Percentiles rank a stretch among this genome's conserved stretches.
These are phyloP conservation scores for Chrysosporium queenslandicum DNA, from an alignment of 2,329 filamentous ascomycete genomes.

Conservation along the genomic window DNA sequence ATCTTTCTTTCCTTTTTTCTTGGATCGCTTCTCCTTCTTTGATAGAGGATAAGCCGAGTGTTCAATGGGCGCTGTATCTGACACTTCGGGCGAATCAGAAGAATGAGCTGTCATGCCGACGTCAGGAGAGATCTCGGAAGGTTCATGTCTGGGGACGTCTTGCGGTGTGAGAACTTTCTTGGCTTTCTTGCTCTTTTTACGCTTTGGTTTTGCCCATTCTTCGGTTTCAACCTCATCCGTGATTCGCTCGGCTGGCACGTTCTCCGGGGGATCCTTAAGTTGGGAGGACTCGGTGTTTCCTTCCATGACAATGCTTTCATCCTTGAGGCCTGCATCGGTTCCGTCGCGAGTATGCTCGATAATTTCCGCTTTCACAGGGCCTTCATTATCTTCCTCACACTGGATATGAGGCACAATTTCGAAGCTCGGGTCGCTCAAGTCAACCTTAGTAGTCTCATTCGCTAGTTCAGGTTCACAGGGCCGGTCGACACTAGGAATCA, in stretches of 20 bases:
- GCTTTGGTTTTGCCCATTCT: slow-evolving; percentile 3
- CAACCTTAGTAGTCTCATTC: too few relatives aligned
- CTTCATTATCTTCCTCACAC: neutral
- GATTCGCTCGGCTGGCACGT: neutral
- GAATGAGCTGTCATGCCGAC: neutral
- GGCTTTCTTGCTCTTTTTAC: neutral
- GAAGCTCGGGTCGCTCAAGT: too few relatives aligned
- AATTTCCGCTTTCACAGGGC: neutral
- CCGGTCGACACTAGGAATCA: neutral
- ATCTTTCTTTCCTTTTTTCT: slow-evolving; percentile 12
- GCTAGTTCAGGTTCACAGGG: neutral
- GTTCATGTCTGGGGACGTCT: neutral
- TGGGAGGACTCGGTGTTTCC: neutral
- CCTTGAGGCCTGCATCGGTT: neutral
- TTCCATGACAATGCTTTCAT: neutral
- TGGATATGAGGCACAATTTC: too few relatives aligned
- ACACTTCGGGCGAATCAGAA: neutral
- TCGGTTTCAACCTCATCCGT: neutral
- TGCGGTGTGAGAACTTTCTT: neutral
- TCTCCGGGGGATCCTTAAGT: neutral
- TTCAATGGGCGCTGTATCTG: neutral
- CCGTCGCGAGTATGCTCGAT: neutral
- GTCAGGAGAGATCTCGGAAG: neutral
- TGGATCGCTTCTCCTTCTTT: slow-evolving; percentile 9
- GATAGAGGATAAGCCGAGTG: neutral